These are phyloP conservation scores for Suillus discolor DNA, from an alignment of 768 basidiomycete genomes.

Conservation along the genomic window DNA sequence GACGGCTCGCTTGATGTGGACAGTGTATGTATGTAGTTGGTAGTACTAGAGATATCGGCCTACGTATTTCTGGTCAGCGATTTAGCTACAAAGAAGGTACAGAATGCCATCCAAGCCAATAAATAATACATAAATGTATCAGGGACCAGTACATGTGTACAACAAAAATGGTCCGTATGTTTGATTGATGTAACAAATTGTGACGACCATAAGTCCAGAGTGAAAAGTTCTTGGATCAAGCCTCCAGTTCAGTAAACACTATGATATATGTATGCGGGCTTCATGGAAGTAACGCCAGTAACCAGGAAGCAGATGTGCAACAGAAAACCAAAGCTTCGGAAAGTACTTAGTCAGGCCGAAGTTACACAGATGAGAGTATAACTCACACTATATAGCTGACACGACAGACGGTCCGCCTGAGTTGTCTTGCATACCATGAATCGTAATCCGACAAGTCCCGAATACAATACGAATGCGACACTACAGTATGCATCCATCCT, in stretches of 20 bases:
- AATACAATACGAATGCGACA: constrained; percentile 28
- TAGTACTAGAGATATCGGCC: too few species aligned
- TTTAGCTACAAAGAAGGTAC: too few species aligned
- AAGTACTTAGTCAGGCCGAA: neutral
- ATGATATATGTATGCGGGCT: constrained; percentile 4
- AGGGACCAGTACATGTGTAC: neutral
- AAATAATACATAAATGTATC: neutral
- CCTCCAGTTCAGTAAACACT: neutral
- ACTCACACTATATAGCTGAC: constrained; percentile 34
- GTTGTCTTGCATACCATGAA: constrained; percentile 25
- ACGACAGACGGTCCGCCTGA: constrained; percentile 29
- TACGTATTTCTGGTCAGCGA: too few species aligned
- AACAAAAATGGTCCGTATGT: too few species aligned
- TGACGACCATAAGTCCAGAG: neutral
- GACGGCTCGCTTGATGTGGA: too few species aligned
- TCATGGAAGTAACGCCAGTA: constrained; percentile 32
- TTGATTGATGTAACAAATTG: neutral
- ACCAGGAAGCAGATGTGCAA: constrained; percentile 32
- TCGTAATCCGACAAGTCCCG: constrained; percentile 25
- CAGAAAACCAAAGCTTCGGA: constrained; percentile 33
- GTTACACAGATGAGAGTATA: neutral
- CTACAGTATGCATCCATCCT: constrained; percentile 29
- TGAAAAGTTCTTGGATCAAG: neutral
- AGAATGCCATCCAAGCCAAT: neutral
- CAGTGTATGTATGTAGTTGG: too few species aligned